Percentiles rank a stretch among this genome's conserved stretches.
Conservation (phyloP, 1,139 yeast genomes). For the Debaryomyces coudertii region DNA sequence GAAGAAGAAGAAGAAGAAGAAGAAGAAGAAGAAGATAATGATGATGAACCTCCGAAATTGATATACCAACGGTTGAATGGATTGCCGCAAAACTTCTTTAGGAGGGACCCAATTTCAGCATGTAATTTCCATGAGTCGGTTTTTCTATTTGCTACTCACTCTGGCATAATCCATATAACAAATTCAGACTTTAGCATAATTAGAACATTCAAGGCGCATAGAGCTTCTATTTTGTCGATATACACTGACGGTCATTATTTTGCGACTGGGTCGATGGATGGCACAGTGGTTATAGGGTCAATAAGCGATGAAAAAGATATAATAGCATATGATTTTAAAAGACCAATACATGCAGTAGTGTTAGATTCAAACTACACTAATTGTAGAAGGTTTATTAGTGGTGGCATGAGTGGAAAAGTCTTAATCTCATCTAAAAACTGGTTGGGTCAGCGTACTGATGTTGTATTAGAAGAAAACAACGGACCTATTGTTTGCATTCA, state of each 20-base stretch:
- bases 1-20: conserved; percentile 21
- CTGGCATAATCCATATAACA: conserved; percentile 77
- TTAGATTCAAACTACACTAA: conserved; percentile 68
- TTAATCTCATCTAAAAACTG: conserved; percentile 77
- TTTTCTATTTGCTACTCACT: conserved; percentile 85
- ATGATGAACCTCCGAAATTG: conserved; percentile 71
- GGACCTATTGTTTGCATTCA: conserved; percentile 77
- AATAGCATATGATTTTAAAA: conserved; percentile 75
- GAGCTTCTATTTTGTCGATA: conserved; percentile 77
- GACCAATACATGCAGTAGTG: conserved; percentile 89
- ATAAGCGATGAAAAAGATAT: conserved; percentile 64
- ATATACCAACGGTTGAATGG: conserved; percentile 70
- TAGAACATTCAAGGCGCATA: conserved; percentile 79
- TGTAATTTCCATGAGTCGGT: conserved; percentile 59
- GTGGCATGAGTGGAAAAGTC: conserved; percentile 90
- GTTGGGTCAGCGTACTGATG: conserved; percentile 81
- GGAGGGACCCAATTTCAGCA: conserved; percentile 76
- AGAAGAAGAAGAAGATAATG: conserved; percentile 47
- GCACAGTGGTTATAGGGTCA: conserved; percentile 84
- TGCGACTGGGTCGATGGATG: conserved; percentile 92
- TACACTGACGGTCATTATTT: conserved; percentile 74
- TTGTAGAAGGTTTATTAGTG: conserved; percentile 72
- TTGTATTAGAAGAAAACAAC: conserved; percentile 57
- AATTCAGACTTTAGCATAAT: conserved; percentile 58
- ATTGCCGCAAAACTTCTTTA: conserved; percentile 69